phyloP scores from a whole-genome alignment of 768 basidiomycete genomes.

The Mrakia hoshinonis region DNA sequence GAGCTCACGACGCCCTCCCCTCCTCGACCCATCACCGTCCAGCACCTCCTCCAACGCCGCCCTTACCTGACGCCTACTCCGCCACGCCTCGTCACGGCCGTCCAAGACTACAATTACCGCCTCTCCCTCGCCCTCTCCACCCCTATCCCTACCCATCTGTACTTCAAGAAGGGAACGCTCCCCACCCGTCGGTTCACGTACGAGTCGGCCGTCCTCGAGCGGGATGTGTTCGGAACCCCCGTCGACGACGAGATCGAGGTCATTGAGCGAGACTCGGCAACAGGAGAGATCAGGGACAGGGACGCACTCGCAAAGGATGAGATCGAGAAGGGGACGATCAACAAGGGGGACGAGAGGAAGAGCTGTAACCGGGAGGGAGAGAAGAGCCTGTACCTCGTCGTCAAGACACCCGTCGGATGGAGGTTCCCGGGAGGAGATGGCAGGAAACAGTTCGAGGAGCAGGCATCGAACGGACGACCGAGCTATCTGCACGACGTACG shows the following conservation, averaged over 20 bases:
- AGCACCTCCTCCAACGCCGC: constrained; percentile 39
- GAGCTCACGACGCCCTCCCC: not conserved
- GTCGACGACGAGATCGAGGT: constrained; percentile 35
- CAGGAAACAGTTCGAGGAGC: constrained; percentile 23
- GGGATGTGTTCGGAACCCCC: constrained; percentile 58
- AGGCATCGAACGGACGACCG: constrained; percentile 31
- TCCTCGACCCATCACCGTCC: constrained; percentile 6
- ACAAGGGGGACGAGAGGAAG: constrained; percentile 40
- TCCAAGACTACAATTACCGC: constrained; percentile 72
- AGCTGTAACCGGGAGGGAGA: constrained; percentile 74
- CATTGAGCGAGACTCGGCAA: constrained; percentile 30
- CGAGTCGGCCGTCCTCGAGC: constrained; percentile 66
- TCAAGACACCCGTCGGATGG: constrained; percentile 57
- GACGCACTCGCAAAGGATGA: constrained; percentile 37
- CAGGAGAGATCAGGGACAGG: constrained; percentile 46
- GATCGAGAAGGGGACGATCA: constrained; percentile 47
- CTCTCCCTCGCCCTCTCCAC: constrained; percentile 77
- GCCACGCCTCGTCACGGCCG: constrained; percentile 65
- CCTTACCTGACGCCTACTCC: constrained; percentile 45
- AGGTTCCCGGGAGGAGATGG: constrained; percentile 62
- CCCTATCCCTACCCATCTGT: constrained; percentile 80
- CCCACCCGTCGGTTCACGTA: constrained; percentile 69
- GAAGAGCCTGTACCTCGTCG: constrained; percentile 78
- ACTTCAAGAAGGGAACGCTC: constrained; percentile 84
- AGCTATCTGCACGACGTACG: constrained; percentile 32